phyloP scores from a whole-genome alignment of 495 filamentous ascomycete genomes.

The Cladorrhinum samala region DNA sequence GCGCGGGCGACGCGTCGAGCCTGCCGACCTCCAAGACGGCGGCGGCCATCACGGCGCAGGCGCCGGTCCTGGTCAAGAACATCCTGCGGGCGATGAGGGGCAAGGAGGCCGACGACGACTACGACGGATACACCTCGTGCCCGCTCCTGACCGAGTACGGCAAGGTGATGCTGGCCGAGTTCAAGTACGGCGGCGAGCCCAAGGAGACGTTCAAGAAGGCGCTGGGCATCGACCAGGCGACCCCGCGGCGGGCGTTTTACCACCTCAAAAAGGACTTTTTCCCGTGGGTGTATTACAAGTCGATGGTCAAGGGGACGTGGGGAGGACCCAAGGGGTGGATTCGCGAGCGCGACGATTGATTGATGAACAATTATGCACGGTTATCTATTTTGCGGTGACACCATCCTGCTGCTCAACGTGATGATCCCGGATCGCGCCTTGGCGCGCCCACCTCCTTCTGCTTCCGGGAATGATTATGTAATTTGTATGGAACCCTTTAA shows the following conservation, averaged over 20 bases:
- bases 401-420: neutral
- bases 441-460: constrained; percentile 13
- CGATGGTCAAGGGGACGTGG: constrained; percentile 59
- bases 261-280: constrained; percentile 69
- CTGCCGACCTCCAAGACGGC: constrained; percentile 64
- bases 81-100: constrained; percentile 49
- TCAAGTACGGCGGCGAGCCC: constrained; percentile 65
- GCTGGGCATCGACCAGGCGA: constrained; percentile 54
- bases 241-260: constrained; percentile 52
- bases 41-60: constrained; percentile 58
- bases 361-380: neutral
- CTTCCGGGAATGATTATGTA: neutral
- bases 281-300: constrained; percentile 57
- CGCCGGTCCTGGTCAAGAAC: constrained; percentile 55
- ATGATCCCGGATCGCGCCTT: neutral
- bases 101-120: constrained; percentile 43
- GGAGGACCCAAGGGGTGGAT: constrained; percentile 52
- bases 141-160: constrained; percentile 60
- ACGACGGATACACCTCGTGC: constrained; percentile 67
- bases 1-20: constrained; percentile 61
- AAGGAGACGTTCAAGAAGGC: constrained; percentile 59
- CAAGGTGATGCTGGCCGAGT: constrained; percentile 64
- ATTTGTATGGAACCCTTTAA: neutral
- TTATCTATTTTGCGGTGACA: neutral
- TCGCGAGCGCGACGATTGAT: neutral